phyloP scores from a whole-genome alignment of 768 basidiomycete species.

The Hemileccinum rubropunctum region DNA sequence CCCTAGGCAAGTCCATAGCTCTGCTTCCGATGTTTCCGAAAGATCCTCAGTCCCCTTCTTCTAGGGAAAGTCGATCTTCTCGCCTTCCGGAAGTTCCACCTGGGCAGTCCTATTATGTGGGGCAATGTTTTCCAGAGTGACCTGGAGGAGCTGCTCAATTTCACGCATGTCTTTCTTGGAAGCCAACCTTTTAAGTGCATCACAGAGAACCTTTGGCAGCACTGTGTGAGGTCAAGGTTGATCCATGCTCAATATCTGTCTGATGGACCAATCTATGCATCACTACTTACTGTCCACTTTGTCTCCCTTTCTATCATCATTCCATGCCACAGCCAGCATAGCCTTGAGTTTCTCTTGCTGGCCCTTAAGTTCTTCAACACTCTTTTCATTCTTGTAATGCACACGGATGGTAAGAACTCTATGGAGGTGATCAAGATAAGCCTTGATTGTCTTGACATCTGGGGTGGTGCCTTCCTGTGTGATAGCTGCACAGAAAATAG shows the following conservation, averaged over 20 bases:
- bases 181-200: background rate
- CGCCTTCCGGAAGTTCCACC: background rate
- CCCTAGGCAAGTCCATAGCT: background rate
- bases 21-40: background rate
- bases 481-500: background rate
- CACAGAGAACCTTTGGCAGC: background rate
- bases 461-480: background rate
- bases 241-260: background rate
- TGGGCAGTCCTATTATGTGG: fast-evolving
- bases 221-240: background rate
- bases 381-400: background rate
- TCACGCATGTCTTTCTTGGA: background rate
- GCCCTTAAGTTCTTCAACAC: background rate
- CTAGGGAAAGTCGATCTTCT: background rate
- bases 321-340: background rate
- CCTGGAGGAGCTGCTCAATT: background rate
- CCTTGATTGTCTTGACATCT: background rate
- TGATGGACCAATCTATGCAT: background rate
- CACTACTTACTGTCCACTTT: no score
- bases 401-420: background rate
- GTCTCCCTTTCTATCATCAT: background rate
- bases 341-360: background rate
- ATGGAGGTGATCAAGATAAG: background rate
- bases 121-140: background rate
- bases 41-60: constrained; percentile 6